Percentiles rank a stretch among this genome's conserved stretches.
phyloP scores from a whole-genome alignment of 1,284 basidiomycete species.

The Austroboletus rostrupii region DNA sequence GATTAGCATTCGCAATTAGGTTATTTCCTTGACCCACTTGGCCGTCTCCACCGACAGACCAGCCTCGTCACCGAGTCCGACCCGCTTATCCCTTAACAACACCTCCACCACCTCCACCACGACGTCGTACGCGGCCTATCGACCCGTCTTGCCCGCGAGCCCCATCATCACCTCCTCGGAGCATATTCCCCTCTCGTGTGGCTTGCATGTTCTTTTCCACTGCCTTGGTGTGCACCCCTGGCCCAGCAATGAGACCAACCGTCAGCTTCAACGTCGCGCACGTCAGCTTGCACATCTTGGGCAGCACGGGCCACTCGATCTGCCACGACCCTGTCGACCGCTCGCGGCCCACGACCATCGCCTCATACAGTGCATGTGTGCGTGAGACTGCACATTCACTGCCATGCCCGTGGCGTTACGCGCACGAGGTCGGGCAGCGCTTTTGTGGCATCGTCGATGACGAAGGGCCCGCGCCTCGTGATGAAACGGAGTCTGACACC shows the following conservation, averaged over 20 bases:
- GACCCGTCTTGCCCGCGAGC: conserved; percentile 37
- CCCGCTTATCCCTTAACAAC: no score
- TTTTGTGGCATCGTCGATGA: conserved; percentile 48
- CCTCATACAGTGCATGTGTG: conserved; percentile 37
- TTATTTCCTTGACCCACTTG: no score
- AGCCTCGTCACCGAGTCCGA: no score
- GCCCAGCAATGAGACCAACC: conserved; percentile 30
- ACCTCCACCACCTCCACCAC: no score
- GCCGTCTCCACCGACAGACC: no score
- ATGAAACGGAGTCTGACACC: conserved; percentile 39
- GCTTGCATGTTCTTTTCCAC: conserved; percentile 38
- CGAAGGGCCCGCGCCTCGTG: conserved; percentile 37
- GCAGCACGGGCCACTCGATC: conserved; percentile 44
- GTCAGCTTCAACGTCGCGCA: conserved; percentile 38
- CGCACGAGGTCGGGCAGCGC: conserved; percentile 41
- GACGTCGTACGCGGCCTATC: conserved; percentile 40
- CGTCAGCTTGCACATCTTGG: conserved; percentile 40
- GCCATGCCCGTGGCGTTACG: conserved; percentile 42
- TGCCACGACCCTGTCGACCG: conserved; percentile 46
- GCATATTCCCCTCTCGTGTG: conserved; percentile 37
- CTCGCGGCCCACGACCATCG: conserved; percentile 45
- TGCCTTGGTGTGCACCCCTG: conserved; percentile 36
- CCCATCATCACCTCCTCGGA: conserved; percentile 47
- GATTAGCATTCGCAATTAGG: no score
- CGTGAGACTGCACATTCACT: conserved; percentile 36